A percentile compares a stretch with the other conserved stretches of the same genome.
phyloP scores from a whole-genome alignment of 495 filamentous ascomycete genomes.

The Trichodelitschia bisporula region DNA sequence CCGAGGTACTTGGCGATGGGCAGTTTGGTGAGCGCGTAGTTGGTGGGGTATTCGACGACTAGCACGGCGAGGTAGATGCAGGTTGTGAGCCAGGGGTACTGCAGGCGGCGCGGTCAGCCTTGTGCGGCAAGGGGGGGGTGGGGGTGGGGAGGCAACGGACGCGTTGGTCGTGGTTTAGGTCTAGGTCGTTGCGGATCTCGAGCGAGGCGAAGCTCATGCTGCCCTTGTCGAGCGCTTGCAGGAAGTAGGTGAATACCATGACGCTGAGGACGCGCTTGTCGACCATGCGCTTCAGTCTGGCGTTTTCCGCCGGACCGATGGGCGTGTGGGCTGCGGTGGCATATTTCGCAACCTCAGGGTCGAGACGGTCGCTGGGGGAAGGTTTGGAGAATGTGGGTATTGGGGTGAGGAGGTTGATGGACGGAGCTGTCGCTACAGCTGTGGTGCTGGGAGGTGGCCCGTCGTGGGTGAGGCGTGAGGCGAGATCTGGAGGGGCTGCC shows the following conservation, averaged over 20 bases:
- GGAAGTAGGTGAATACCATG: conserved; percentile 37
- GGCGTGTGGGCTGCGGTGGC: conserved; percentile 22
- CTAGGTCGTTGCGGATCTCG: conserved; percentile 30
- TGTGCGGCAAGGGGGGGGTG: background rate
- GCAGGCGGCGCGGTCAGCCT: background rate
- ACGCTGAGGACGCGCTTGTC: conserved; percentile 24
- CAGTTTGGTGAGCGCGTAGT: conserved; percentile 25
- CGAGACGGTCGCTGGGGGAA: conserved; percentile 28
- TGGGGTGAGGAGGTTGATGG: too few species aligned
- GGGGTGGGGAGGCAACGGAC: conserved; percentile 10
- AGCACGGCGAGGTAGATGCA: conserved; percentile 29
- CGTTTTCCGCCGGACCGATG: conserved; percentile 29
- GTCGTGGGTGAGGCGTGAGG: too few species aligned
- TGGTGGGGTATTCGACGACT: conserved; percentile 28
- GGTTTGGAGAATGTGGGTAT: too few species aligned
- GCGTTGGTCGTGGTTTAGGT: conserved; percentile 23
- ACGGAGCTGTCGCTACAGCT: too few species aligned
- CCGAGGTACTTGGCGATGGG: conserved; percentile 20
- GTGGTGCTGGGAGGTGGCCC: too few species aligned
- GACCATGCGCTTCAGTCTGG: conserved; percentile 24
- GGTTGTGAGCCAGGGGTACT: conserved; percentile 27
- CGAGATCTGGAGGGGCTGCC: too few species aligned
- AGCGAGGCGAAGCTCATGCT: conserved; percentile 45
- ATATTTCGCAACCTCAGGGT: conserved; percentile 40
- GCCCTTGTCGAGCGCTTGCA: conserved; percentile 51